These are phyloP conservation scores for Favolaschia claudopus DNA, from an alignment of 768 basidiomycete species.

Conservation along the genomic window DNA sequence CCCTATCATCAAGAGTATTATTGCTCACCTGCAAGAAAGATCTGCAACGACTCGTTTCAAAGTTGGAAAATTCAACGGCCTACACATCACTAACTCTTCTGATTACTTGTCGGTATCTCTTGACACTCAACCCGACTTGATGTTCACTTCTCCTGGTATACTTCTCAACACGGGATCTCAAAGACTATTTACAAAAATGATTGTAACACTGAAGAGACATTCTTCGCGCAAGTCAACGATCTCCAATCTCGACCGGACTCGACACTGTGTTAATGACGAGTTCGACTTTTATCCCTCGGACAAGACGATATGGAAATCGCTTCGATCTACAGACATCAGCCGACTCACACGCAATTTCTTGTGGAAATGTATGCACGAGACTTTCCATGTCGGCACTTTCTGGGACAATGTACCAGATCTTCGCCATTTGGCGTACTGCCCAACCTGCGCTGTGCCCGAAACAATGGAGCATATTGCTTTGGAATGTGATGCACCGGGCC, in stretches of 20 bases:
- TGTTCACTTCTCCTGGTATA: background rate
- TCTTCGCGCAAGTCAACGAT: background rate
- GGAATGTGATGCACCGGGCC: constrained; percentile 1
- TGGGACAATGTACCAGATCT: constrained; percentile 23
- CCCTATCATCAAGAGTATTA: background rate
- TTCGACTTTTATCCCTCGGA: constrained; percentile 1
- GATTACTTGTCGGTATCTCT: background rate
- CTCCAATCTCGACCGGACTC: background rate
- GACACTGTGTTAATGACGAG: background rate
- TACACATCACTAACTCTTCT: background rate
- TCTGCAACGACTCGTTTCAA: background rate
- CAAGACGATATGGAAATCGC: constrained; percentile 2
- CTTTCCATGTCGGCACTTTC: constrained; percentile 16
- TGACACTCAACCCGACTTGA: background rate
- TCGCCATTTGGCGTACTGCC: constrained; percentile 16
- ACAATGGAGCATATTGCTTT: constrained; percentile 11
- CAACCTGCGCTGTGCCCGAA: constrained; percentile 19
- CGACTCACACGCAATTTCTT: background rate
- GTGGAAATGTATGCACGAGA: constrained; percentile 13
- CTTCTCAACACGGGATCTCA: background rate
- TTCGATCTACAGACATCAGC: background rate
- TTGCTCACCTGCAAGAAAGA: background rate
- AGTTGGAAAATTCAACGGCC: background rate
- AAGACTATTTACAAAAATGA: background rate
- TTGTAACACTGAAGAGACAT: background rate